These are phyloP conservation scores for Solanum virginianum DNA, from an alignment of 257 asterid genomes.

Conservation along the genomic window DNA sequence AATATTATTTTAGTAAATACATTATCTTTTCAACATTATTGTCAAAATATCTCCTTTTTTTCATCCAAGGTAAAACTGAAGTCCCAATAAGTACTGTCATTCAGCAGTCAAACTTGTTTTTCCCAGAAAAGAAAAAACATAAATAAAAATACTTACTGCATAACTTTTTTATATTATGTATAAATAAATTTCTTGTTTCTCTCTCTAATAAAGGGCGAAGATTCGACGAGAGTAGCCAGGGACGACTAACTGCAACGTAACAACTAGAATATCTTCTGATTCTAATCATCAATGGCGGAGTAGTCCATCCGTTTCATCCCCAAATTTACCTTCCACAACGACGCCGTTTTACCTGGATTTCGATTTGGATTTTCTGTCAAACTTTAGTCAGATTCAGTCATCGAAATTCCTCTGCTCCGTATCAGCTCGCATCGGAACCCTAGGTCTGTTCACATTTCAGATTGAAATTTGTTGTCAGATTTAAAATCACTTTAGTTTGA, in stretches of 20 bases:
- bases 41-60: neutral
- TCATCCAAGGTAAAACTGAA: neutral
- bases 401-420: neutral
- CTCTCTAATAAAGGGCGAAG: constrained; percentile 19
- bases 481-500: neutral
- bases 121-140: neutral
- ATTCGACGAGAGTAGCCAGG: constrained; percentile 16
- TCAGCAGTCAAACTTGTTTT: neutral
- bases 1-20: neutral
- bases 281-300: constrained; percentile 30
- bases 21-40: neutral
- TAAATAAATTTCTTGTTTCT: neutral
- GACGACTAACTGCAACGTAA: constrained; percentile 6
- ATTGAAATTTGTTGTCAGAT: neutral
- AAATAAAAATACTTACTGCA: neutral
- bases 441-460: constrained; percentile 23
- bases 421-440: constrained; percentile 27
- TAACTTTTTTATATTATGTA: neutral
- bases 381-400: neutral
- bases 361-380: neutral
- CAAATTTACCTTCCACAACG: neutral
- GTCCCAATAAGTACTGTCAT: neutral
- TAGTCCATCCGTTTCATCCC: constrained; percentile 18
- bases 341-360: constrained; percentile 11
- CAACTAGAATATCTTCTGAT: constrained; percentile 3